Base-by-base conservation (phyloP, 495 filamentous ascomycete species). In the Penicillium cataractarum region DNA sequence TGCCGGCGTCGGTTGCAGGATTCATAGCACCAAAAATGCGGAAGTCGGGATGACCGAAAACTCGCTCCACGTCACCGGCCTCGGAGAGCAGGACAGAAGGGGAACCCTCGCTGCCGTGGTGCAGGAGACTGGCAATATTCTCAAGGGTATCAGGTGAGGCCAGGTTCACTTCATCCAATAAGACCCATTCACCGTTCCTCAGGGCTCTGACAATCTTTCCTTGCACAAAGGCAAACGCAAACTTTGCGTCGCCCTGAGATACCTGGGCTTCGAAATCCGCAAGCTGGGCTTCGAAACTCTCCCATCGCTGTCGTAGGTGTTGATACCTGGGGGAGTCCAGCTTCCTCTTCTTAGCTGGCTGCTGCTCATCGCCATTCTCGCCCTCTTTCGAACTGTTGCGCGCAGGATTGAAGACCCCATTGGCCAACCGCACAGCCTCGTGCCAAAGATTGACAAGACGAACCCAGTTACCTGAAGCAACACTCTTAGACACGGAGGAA, bases 21-120 rank as follows among this genome's bases (percentile, higher is more conserved):
- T 99, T 99, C 96, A 99, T 99, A 48, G 95, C 95, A 26, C 91
- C 96, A 74, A 99, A 98, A 26, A 99, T 90, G 33, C 96, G 88
- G 73, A 99, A 99, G 66, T 97, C 86, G 3, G 91, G 89, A 72
- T 99, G 95, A 2, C 93, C 93, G 55, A 88, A 86, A 9, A 98
- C 87, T 46, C 92, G 84, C 71, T 97, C 92, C 26, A 93, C 88
- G 60, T 93, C 90, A 54, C 95, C 96, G 39, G 92, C 92, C 75
- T 99, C 96, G 1, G 92, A 91, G 29, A 99, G 84, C 13, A 97
- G 78, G 39, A 99, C 86, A 15, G 91, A 97, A 2, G 93, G 92
- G 0, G 81, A 73, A 12, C 81, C 84, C 57, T 86, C 86, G 22
- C 82, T 80, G 4, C 87, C 87, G 48, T 87, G 83, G 58, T 89